phyloP scores from a whole-genome alignment of 805 yeast genomes.

The Candida pseudofarinosa region DNA sequence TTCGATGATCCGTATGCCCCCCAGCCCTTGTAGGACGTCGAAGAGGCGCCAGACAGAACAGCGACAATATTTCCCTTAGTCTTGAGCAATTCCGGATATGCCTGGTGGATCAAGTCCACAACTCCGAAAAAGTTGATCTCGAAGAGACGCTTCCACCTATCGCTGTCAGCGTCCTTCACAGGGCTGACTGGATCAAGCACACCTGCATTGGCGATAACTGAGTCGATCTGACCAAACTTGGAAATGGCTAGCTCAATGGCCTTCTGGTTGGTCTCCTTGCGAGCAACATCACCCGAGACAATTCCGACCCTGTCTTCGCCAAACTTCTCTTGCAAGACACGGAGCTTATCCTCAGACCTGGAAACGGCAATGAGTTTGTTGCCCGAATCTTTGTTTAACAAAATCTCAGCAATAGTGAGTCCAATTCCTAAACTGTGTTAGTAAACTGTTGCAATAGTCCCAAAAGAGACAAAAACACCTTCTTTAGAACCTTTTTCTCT shows the following conservation, averaged over 20 bases:
- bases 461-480: background rate
- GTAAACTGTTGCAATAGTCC: constrained; percentile 1
- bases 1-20: constrained; percentile 89
- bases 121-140: constrained; percentile 78
- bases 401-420: constrained; percentile 56
- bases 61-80: constrained; percentile 64
- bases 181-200: constrained; percentile 71
- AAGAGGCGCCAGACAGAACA: constrained; percentile 88
- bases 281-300: constrained; percentile 60
- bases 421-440: constrained; percentile 63
- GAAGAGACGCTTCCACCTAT: constrained; percentile 59
- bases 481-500: constrained; percentile 1
- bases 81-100: constrained; percentile 56
- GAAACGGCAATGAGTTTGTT: constrained; percentile 66
- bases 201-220: constrained; percentile 78
- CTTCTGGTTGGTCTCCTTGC: constrained; percentile 26
- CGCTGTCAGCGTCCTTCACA: constrained; percentile 48
- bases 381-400: constrained; percentile 34
- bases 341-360: constrained; percentile 51
- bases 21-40: constrained; percentile 66
- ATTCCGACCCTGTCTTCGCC: constrained; percentile 48
- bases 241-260: constrained; percentile 44
- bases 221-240: constrained; percentile 55
- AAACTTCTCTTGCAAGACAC: constrained; percentile 37
- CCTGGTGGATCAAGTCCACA: constrained; percentile 50